A percentile compares a stretch with the other conserved stretches of the same genome.
Conservation (phyloP, 345 rosid species). For the Moricandia moricandioides region DNA sequence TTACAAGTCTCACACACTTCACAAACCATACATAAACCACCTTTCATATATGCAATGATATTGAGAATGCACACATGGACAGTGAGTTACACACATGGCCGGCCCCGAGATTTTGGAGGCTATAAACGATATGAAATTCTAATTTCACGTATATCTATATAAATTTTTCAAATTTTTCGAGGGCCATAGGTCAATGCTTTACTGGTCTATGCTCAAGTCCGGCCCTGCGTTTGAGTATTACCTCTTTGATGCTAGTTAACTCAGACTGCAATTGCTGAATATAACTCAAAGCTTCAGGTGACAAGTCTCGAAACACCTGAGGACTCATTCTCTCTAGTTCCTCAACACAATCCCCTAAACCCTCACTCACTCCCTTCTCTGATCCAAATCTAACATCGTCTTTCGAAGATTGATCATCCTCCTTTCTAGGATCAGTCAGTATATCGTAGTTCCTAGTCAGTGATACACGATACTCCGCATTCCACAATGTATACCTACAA, state of each 20-base stretch:
- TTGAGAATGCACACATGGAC: neutral
- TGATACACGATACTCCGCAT: slow-evolving; percentile 82
- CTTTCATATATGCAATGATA: neutral
- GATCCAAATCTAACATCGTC: slow-evolving; percentile 29
- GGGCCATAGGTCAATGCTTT: too few species aligned
- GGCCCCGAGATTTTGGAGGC: too few species aligned
- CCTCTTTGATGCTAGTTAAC: slow-evolving; percentile 58
- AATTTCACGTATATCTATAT: too few species aligned
- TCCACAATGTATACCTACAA: slow-evolving; percentile 86
- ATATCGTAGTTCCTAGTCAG: slow-evolving; percentile 34
- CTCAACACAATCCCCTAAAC: slow-evolving; percentile 36
- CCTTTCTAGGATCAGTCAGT: slow-evolving; percentile 28
- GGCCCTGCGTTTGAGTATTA: slow-evolving; percentile 11
- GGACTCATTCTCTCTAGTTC: slow-evolving; percentile 48
- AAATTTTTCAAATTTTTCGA: too few species aligned
- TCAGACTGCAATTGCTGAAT: slow-evolving; percentile 65
- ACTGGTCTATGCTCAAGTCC: too few species aligned
- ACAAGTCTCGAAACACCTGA: slow-evolving; percentile 59
- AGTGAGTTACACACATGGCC: too few species aligned
- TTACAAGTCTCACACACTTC: too few species aligned
- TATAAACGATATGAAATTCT: too few species aligned
- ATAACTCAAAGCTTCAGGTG: slow-evolving; percentile 65
- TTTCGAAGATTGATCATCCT: slow-evolving; percentile 22
- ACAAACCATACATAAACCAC: neutral
- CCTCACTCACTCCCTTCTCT: slow-evolving; percentile 35